These are phyloP conservation scores for Aureobasidium sp. DNA, from an alignment of 2,329 filamentous ascomycete genomes.

Conservation along the genomic window DNA sequence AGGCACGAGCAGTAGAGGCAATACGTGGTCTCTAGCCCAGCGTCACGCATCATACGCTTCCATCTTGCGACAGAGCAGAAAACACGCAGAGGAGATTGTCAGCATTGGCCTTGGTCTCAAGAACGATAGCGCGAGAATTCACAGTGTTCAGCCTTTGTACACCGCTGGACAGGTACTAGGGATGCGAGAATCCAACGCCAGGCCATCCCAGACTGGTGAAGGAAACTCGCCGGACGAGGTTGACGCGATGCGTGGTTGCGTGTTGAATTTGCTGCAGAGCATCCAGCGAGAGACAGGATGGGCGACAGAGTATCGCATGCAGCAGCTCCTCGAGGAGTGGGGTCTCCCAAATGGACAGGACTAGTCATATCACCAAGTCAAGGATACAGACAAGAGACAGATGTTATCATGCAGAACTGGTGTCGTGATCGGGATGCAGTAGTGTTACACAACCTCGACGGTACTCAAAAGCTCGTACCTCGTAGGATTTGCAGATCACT, in stretches of 20 bases:
- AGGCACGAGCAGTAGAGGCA: not conserved
- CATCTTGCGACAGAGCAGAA: slow-evolving; percentile 46
- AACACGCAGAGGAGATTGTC: slow-evolving; percentile 53
- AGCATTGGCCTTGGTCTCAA: slow-evolving; percentile 50
- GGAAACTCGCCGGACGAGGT: slow-evolving; percentile 18
- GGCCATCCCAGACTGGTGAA: slow-evolving; percentile 18
- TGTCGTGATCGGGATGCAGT: not conserved
- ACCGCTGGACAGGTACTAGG: slow-evolving; percentile 55
- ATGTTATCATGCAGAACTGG: not conserved
- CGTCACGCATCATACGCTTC: slow-evolving; percentile 48
- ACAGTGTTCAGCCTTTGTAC: slow-evolving; percentile 51
- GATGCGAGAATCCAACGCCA: not conserved
- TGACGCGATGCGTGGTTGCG: slow-evolving; percentile 42
- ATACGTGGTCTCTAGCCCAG: slow-evolving; percentile 41
- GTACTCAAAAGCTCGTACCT: not conserved
- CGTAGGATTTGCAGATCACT: slow-evolving; percentile 2
- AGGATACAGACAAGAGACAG: not conserved
- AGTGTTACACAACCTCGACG: not conserved
- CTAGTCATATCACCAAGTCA: not conserved
- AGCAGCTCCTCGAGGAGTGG: slow-evolving; percentile 44
- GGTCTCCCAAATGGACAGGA: slow-evolving; percentile 10
- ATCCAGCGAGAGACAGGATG: slow-evolving; percentile 57
- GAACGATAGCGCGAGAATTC: slow-evolving; percentile 48
- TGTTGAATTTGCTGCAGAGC: slow-evolving; percentile 47
- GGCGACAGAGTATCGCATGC: slow-evolving; percentile 53